A percentile compares a stretch with the other conserved stretches of the same genome.
These are phyloP conservation scores for Platanthera guangdongensis DNA, from an alignment of 106 monocot species.

Conservation along the genomic window DNA sequence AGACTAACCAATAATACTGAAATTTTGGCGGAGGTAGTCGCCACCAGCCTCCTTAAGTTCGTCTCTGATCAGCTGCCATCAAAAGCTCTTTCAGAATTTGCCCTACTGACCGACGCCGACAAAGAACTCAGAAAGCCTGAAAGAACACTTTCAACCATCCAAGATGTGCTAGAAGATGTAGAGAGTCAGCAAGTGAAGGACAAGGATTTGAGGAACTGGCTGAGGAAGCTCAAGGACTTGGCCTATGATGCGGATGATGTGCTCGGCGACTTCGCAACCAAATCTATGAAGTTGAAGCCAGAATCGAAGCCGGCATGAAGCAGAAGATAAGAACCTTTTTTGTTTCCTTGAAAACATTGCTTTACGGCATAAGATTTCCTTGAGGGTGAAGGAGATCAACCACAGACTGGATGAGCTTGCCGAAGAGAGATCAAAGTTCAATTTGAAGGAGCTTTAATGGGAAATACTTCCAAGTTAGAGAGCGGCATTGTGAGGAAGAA, in stretches of 20 bases:
- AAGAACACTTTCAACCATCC: constrained; percentile 16
- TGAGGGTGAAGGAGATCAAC: constrained; percentile 16
- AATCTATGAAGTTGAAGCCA: background rate
- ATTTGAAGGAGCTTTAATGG: constrained; percentile 2
- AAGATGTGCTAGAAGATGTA: constrained; percentile 25
- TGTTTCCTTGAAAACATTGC: background rate
- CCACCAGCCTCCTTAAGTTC: constrained; percentile 7
- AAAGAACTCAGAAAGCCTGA: constrained; percentile 20
- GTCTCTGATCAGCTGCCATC: constrained; percentile 11
- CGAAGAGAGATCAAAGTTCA: constrained; percentile 21
- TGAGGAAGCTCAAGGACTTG: constrained; percentile 25
- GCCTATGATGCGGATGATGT: constrained; percentile 29
- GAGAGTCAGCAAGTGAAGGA: constrained; percentile 18
- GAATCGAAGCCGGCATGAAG: background rate
- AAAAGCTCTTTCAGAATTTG: background rate
- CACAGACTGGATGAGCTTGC: constrained; percentile 29
- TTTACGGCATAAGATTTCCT: constrained; percentile 6
- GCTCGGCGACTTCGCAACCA: constrained; percentile 11
- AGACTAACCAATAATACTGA: no score
- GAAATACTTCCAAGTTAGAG: background rate
- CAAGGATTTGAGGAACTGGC: constrained; percentile 18
- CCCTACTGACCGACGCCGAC: background rate
- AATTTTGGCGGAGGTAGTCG: background rate
- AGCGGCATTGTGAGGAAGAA: background rate
- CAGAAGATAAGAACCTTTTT: constrained; percentile 3